Base-by-base conservation (phyloP, 1,284 basidiomycete genomes). In the Salmacisia buchloeana region DNA sequence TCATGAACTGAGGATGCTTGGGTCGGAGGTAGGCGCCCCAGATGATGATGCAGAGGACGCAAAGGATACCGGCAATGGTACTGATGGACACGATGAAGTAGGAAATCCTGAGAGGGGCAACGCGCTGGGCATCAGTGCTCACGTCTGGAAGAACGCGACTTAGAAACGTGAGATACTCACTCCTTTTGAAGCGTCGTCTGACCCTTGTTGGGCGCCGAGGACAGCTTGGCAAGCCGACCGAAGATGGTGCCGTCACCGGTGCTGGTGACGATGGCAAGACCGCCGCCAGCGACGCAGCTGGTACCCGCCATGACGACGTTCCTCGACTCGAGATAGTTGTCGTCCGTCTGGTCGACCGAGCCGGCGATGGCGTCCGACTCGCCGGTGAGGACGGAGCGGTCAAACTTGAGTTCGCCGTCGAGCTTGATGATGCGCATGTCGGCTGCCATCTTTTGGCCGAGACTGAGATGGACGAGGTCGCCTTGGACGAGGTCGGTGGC, bases 291-390 rank as follows among this genome's bases (percentile, higher is more conserved):
- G 1, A 85, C 83, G 69, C 85, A 86, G 29, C 85, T 82, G 0
- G 87, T 88, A 13, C 86, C 86, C 78, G 86, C 85, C 13, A 88
- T 81, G 2, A 85, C 86, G 49, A 88, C 82, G 75, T 88, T 88
- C 67, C 83, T 68, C 82, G n/a, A 84, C 66, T 85, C 77, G 63
- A 68, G 66, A 35, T 63, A 69, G 63, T 86, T 88, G 23, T 83
- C 80, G 12, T 85, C 84, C 1, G 85, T 86, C 15, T 76, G 72
- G 25, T 86, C 83, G 45, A 85, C 75, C 1, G 82, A 81, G 0
- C 82, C 85, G 0, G 83, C 74, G 36, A 88, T 82, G 69, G 86
- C 84, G 61, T 87, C 84, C 25, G 81, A 82, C 58, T 80, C 84
- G 80, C 87, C 87, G 0, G 87, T 88, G 41, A 88, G 81, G n/a